Evolutionary conservation across 306 rosid species (phyloP).

Genomic region (Medicago truncatula): MtrunA17r5.0-ANR NC_053048.1:48482001-48482500

Average conservation of each 20-base stretch:
- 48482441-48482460: constrained; percentile 68
- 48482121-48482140: constrained; percentile 59
- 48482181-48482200: background rate
- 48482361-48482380: constrained; percentile 58
- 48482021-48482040: constrained; percentile 45
- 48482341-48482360: constrained; percentile 50
- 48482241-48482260: constrained; percentile 55
- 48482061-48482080: constrained; percentile 57
- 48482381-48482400: constrained; percentile 65
- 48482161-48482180: constrained; percentile 28
- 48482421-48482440: constrained; percentile 44
- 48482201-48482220: constrained; percentile 9
- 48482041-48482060: constrained; percentile 49
- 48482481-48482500: constrained; percentile 67
- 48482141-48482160: constrained; percentile 48
- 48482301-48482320: background rate
- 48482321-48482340: background rate
- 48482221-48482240: constrained; percentile 44
- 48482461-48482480: constrained; percentile 44
- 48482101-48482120: constrained; percentile 49
- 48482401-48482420: constrained; percentile 54
- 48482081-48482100: constrained; percentile 62
- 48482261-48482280: constrained; percentile 44
- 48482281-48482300: constrained; percentile 15
- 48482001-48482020: constrained; percentile 40